These are phyloP conservation scores for Fusarium succisae DNA, from an alignment of 2,329 filamentous ascomycete genomes.

Conservation along the genomic window DNA sequence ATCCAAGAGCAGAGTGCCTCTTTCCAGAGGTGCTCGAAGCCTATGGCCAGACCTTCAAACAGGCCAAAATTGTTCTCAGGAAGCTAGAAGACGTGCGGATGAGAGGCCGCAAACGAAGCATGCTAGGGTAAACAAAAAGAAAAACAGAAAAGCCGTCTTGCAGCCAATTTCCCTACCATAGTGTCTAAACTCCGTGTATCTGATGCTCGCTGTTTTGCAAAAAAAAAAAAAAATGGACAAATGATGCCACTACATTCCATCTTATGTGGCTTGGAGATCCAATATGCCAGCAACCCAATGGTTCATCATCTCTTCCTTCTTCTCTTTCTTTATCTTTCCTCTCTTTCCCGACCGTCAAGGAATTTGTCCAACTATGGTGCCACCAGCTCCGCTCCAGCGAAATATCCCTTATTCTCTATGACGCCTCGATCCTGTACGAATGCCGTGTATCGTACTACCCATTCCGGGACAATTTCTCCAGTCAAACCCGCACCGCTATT, in stretches of 20 bases:
- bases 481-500: slow-evolving; percentile 66
- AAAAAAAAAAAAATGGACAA: slow-evolving; percentile 30
- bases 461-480: slow-evolving; percentile 85
- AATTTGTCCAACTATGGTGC: slow-evolving; percentile 43
- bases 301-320: background rate
- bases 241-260: slow-evolving; percentile 26
- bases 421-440: slow-evolving; percentile 94
- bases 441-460: slow-evolving; percentile 97
- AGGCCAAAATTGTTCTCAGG: slow-evolving; percentile 77
- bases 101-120: slow-evolving; percentile 95
- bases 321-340: background rate
- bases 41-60: slow-evolving; percentile 80
- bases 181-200: slow-evolving; percentile 44
- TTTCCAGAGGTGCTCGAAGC: slow-evolving; percentile 78
- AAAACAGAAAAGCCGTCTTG: slow-evolving; percentile 34
- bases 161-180: slow-evolving; percentile 40
- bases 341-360: background rate
- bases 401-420: slow-evolving; percentile 98
- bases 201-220: slow-evolving; percentile 49
- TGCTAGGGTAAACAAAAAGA: slow-evolving; percentile 75
- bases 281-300: slow-evolving; percentile 18
- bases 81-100: slow-evolving; percentile 91
- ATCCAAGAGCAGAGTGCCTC: slow-evolving; percentile 82
- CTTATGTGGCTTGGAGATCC: slow-evolving; percentile 20
- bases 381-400: slow-evolving; percentile 81